Conservation (phyloP, 192 early-diverging fungal species). For the Backusella westeae region DNA sequence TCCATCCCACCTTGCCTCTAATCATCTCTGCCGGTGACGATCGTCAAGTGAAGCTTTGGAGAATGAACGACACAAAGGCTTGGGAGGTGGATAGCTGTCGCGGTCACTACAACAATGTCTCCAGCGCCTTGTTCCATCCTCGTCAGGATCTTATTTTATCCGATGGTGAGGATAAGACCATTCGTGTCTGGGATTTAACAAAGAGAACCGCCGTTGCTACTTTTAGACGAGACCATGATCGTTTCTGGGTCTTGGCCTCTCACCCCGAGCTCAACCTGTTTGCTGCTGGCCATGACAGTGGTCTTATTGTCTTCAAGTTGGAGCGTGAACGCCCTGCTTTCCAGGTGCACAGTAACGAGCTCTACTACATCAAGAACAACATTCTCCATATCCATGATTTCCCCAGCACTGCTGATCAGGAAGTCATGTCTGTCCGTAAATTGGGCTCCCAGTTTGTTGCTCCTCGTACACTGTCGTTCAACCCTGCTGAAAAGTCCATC, state of each 20-base stretch:
- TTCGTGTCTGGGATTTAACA: conserved; percentile 97
- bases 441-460: conserved; percentile 69
- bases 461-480: conserved; percentile 87
- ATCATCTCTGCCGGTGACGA: conserved; percentile 98
- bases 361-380: conserved; percentile 91
- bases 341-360: conserved; percentile 76
- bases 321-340: conserved; percentile 96
- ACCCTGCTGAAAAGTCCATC: conserved; percentile 92
- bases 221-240: conserved; percentile 94
- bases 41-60: conserved; percentile 97
- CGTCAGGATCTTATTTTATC: conserved; percentile 94
- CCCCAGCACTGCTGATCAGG: conserved; percentile 69
- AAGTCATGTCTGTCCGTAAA: conserved; percentile 75
- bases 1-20: conserved; percentile 95
- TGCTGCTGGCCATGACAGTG: conserved; percentile 97
- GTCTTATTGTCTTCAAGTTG: conserved; percentile 97
- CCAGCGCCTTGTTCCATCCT: conserved; percentile 91
- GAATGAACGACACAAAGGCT: conserved; percentile 97
- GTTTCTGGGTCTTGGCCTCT: conserved; percentile 94
- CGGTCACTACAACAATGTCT: conserved; percentile 98
- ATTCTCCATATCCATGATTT: conserved; percentile 84
- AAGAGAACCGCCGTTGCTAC: conserved; percentile 94
- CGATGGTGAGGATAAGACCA: conserved; percentile 94
- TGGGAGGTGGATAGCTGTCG: conserved; percentile 99
- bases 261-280: conserved; percentile 98